These are phyloP conservation scores for Cordyceps pruinosa DNA, from an alignment of 2,329 filamentous ascomycete genomes.

Conservation along the genomic window DNA sequence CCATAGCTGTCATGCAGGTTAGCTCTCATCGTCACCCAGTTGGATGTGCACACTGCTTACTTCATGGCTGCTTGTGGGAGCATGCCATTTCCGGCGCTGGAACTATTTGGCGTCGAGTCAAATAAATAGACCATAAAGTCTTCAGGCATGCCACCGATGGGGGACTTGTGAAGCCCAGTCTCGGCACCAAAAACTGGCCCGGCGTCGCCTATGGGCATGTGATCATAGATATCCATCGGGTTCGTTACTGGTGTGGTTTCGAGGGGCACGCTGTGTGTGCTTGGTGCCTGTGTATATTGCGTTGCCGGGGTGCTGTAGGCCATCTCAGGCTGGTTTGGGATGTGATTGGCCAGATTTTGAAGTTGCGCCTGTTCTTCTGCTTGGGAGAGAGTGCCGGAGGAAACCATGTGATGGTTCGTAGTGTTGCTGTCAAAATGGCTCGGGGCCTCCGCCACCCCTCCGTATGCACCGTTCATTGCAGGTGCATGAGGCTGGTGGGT, in stretches of 20 bases:
- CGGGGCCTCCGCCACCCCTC: neutral
- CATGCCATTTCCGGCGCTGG: slow-evolving; percentile 18
- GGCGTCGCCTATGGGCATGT: slow-evolving; percentile 57
- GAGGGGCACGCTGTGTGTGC: neutral
- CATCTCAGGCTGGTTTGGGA: neutral
- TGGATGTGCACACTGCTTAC: slow-evolving; percentile 30
- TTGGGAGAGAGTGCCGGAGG: neutral
- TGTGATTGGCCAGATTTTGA: neutral
- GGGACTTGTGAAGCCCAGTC: slow-evolving; percentile 71
- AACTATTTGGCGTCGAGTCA: slow-evolving; percentile 48
- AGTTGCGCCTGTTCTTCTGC: neutral
- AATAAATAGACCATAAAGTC: slow-evolving; percentile 84
- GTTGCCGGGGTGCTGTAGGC: neutral
- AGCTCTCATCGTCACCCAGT: slow-evolving; percentile 15
- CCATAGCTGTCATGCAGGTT: slow-evolving; percentile 39
- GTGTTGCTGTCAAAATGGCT: neutral
- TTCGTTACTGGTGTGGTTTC: slow-evolving; percentile 20
- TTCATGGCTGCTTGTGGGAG: slow-evolving; percentile 36
- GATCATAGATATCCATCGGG: slow-evolving; percentile 55
- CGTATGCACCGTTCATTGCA: neutral
- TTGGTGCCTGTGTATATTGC: neutral
- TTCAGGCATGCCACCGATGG: slow-evolving; percentile 75
- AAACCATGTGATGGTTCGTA: neutral
- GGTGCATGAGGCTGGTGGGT: neutral
- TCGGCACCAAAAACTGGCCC: slow-evolving; percentile 86